phyloP scores from a whole-genome alignment of 768 basidiomycete species.

The Leccinum boreale region DNA sequence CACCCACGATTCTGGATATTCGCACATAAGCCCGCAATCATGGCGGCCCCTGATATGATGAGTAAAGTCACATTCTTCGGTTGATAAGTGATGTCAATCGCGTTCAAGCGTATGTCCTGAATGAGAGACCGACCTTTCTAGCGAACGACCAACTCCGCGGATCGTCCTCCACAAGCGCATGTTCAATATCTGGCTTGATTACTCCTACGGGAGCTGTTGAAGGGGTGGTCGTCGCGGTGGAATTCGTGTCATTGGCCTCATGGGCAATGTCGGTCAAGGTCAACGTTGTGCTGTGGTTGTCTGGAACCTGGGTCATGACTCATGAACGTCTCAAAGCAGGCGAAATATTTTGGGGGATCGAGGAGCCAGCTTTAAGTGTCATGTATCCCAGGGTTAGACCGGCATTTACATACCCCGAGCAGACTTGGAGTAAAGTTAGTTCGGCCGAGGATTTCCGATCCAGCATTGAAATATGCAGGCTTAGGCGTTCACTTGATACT shows the following conservation, averaged over 20 bases:
- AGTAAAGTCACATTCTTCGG: slow-evolving; percentile 19
- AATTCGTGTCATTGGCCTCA: neutral
- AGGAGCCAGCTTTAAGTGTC: slow-evolving; percentile 4
- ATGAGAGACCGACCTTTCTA: slow-evolving; percentile 45
- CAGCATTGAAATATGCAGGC: neutral
- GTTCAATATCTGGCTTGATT: slow-evolving; percentile 34
- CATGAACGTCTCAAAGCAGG: neutral
- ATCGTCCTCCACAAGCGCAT: slow-evolving; percentile 51
- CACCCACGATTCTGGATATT: slow-evolving; percentile 32
- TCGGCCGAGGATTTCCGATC: slow-evolving; percentile 12
- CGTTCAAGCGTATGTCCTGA: neutral
- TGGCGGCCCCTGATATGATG: slow-evolving; percentile 27
- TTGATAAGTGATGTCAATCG: neutral
- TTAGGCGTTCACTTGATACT: neutral
- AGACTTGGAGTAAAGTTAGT: neutral
- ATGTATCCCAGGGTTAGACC: neutral
- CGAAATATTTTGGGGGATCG: neutral
- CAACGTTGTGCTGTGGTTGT: neutral
- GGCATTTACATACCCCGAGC: neutral
- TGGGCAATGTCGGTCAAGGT: neutral
- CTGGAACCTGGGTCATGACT: slow-evolving; percentile 6
- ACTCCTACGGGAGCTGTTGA: neutral
- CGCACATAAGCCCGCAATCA: slow-evolving; percentile 27
- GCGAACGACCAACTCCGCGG: slow-evolving; percentile 57
- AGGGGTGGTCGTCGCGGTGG: neutral